Evolutionary conservation across 2,329 filamentous ascomycete genomes (phyloP).

Genomic region (Teratosphaeria gauchensis): DNA sequence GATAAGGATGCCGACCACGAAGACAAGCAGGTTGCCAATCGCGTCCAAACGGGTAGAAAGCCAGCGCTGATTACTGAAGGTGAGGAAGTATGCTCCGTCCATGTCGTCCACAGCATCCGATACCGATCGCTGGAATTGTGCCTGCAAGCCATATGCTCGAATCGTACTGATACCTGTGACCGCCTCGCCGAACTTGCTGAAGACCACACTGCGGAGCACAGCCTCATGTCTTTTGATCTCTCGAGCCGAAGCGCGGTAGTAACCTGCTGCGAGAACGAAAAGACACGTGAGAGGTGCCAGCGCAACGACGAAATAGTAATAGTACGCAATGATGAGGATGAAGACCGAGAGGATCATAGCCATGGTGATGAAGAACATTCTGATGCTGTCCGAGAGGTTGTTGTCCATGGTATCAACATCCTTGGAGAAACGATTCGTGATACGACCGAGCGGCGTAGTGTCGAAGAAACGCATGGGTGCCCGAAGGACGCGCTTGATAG

Average conservation of each 20-base stretch:
- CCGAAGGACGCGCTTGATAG: conserved; percentile 63
- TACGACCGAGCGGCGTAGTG: conserved; percentile 86
- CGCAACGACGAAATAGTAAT: conserved; percentile 74
- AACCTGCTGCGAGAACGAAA: conserved; percentile 73
- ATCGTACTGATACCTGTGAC: conserved; percentile 77
- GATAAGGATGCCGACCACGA: conserved; percentile 80
- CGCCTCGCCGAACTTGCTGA: conserved; percentile 84
- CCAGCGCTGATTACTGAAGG: conserved; percentile 93
- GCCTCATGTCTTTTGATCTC: conserved; percentile 93
- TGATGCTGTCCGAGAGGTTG: conserved; percentile 74
- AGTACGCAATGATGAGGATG: conserved; percentile 85
- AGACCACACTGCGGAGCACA: conserved; percentile 75
- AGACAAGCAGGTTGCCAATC: conserved; percentile 76
- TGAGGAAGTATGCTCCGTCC: conserved; percentile 89
- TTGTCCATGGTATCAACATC: conserved; percentile 91
- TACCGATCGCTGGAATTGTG: conserved; percentile 63
- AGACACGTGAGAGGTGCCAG: conserved; percentile 60
- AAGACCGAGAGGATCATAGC: conserved; percentile 77
- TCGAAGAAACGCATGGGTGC: conserved; percentile 88
- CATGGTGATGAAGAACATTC: conserved; percentile 84
- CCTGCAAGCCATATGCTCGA: conserved; percentile 74
- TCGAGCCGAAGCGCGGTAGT: conserved; percentile 83
- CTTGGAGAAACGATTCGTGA: conserved; percentile 91
- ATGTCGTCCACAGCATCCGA: conserved; percentile 73
- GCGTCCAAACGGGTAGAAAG: conserved; percentile 74